Percentiles rank a stretch among this genome's conserved stretches.
Evolutionary conservation across 331 rosid species (phyloP).

Genomic region (Malus hybrid): DNA sequence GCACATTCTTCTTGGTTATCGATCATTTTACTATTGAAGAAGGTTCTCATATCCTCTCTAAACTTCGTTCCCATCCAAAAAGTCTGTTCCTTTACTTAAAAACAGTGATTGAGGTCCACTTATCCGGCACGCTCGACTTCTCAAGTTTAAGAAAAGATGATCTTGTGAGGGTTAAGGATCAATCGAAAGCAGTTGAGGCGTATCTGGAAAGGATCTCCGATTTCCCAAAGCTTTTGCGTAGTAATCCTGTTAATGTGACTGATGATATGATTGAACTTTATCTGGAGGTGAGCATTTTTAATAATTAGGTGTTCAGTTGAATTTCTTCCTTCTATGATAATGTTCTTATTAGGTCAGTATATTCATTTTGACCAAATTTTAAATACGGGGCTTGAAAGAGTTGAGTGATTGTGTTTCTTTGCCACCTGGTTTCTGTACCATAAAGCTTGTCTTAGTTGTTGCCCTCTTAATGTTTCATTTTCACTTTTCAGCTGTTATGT

Average conservation of each 20-base stretch:
- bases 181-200: constrained; percentile 43
- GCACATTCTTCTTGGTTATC: constrained; percentile 61
- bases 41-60: constrained; percentile 50
- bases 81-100: constrained; percentile 86
- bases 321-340: neutral
- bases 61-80: constrained; percentile 66
- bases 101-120: constrained; percentile 82
- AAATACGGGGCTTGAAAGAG: neutral
- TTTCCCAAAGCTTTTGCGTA: constrained; percentile 73
- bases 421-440: neutral
- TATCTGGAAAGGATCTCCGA: constrained; percentile 68
- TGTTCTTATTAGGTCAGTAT: neutral
- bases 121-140: constrained; percentile 70
- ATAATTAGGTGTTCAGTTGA: neutral
- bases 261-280: constrained; percentile 93
- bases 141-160: constrained; percentile 48
- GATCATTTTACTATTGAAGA: constrained; percentile 56
- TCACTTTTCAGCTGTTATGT: constrained; percentile 58
- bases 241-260: constrained; percentile 62
- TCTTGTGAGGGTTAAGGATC: constrained; percentile 37
- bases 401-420: neutral
- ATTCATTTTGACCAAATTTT: neutral
- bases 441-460: neutral
- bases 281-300: constrained; percentile 59
- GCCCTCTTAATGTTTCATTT: constrained; percentile 1